phyloP scores from a whole-genome alignment of 352 stramenopile species.

The Phytopythium boreale region DNA sequence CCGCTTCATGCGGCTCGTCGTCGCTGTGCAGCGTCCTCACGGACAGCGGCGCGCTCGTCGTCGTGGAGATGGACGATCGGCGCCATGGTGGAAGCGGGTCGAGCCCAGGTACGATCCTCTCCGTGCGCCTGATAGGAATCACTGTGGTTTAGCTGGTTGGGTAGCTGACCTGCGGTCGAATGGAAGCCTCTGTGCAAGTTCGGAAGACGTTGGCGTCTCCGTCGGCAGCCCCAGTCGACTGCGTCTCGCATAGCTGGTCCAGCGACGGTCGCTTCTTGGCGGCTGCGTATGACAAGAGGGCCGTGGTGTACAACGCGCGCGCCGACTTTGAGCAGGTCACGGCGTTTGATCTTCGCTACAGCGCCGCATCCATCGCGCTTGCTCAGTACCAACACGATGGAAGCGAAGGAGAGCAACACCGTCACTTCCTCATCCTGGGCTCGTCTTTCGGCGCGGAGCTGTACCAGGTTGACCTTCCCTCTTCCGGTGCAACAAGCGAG shows the following conservation, averaged over 20 bases:
- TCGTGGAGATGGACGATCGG: conserved; percentile 24
- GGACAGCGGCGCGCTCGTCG: conserved; percentile 45
- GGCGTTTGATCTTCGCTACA: conserved; percentile 25
- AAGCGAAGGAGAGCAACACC: conserved; percentile 1
- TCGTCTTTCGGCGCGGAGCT: conserved; percentile 32
- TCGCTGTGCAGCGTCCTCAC: conserved; percentile 44
- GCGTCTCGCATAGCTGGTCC: conserved; percentile 58
- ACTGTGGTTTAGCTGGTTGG: neutral
- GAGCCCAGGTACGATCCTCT: neutral
- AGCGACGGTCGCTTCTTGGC: conserved; percentile 24
- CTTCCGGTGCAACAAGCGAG: neutral
- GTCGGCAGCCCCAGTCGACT: conserved; percentile 10
- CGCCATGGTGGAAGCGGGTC: neutral
- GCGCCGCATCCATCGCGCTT: conserved; percentile 35
- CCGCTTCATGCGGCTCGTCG: neutral
- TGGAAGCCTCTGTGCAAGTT: conserved; percentile 17
- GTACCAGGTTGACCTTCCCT: conserved; percentile 20
- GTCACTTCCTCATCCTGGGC: conserved; percentile 18
- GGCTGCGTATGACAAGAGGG: conserved; percentile 23
- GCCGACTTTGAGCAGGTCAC: conserved; percentile 13
- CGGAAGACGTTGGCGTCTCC: conserved; percentile 30
- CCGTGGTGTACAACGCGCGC: conserved; percentile 28
- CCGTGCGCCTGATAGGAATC: neutral
- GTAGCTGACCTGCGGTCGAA: neutral
- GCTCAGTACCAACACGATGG: neutral